Conservation (phyloP, 2,329 filamentous ascomycete genomes). For the Fusarium floridanum region DNA sequence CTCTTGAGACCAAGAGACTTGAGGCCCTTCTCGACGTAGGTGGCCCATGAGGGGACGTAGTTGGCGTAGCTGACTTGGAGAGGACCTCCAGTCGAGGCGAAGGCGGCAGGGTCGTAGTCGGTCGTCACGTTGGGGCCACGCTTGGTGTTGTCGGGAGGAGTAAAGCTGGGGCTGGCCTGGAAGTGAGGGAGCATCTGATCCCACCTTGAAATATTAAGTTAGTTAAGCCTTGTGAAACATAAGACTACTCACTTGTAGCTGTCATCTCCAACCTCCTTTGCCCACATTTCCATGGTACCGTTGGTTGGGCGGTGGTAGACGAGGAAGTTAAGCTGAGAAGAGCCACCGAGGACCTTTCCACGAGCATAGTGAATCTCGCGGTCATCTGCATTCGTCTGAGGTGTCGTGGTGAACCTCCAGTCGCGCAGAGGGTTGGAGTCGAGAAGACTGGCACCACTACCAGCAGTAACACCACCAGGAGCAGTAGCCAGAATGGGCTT, state of each 20-base stretch:
- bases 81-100: conserved; percentile 40
- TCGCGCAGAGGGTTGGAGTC: conserved; percentile 41
- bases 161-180: conserved; percentile 45
- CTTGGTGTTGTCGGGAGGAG: conserved; percentile 38
- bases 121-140: conserved; percentile 41
- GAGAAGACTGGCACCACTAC: conserved; percentile 34
- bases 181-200: conserved; percentile 46
- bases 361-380: conserved; percentile 52
- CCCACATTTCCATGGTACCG: conserved; percentile 49
- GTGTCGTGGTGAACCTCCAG: conserved; percentile 50
- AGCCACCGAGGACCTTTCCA: conserved; percentile 56
- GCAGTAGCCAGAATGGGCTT: conserved; percentile 46
- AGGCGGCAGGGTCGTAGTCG: conserved; percentile 45
- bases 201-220: conserved; percentile 13
- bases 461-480: conserved; percentile 41
- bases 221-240: accelerated
- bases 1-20: conserved; percentile 44
- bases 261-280: conserved; percentile 46
- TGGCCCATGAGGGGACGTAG: conserved; percentile 41
- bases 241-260: conserved; percentile 34
- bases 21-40: conserved; percentile 42
- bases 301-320: conserved; percentile 50
- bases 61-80: conserved; percentile 46
- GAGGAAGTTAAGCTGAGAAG: conserved; percentile 54
- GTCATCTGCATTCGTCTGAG: conserved; percentile 33